Evolutionary conservation across 2,329 filamentous ascomycete genomes (phyloP).

Genomic region (Pseudogymnoascus sp.): DNA sequence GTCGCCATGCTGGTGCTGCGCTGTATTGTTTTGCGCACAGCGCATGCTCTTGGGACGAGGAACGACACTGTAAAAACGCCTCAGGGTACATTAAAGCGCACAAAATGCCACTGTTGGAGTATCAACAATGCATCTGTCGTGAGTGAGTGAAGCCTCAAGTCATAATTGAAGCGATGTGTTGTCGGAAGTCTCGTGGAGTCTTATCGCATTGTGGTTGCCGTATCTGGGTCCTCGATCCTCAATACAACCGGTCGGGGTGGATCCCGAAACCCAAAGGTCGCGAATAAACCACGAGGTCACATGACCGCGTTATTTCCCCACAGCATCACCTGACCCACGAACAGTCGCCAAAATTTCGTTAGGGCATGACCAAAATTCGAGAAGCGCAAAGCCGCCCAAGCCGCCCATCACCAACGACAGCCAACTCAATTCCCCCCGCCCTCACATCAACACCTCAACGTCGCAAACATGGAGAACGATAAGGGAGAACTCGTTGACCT

Average conservation of each 20-base stretch:
- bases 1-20: slow-evolving; percentile 30
- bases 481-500: slow-evolving; percentile 99
- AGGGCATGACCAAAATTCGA: slow-evolving; percentile 12
- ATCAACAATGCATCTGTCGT: not conserved
- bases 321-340: slow-evolving; percentile 10
- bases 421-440: slow-evolving; percentile 22
- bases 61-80: slow-evolving; percentile 18
- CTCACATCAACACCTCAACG: slow-evolving; percentile 29
- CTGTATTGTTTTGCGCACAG: slow-evolving; percentile 19
- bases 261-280: not conserved
- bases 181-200: not conserved
- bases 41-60: slow-evolving; percentile 20
- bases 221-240: not conserved
- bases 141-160: not conserved
- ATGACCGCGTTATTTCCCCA: not conserved
- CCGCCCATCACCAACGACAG: slow-evolving; percentile 11
- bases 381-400: slow-evolving; percentile 8
- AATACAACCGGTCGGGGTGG: not conserved
- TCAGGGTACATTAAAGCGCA: not conserved
- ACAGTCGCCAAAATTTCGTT: slow-evolving; percentile 10
- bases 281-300: slow-evolving; percentile 7
- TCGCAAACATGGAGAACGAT: slow-evolving; percentile 96
- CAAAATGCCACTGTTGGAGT: not conserved
- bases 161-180: not conserved
- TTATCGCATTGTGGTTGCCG: slow-evolving; percentile 1